These are phyloP conservation scores for Mallotus repandus DNA, from an alignment of 441 rosid genomes.

Conservation along the genomic window DNA sequence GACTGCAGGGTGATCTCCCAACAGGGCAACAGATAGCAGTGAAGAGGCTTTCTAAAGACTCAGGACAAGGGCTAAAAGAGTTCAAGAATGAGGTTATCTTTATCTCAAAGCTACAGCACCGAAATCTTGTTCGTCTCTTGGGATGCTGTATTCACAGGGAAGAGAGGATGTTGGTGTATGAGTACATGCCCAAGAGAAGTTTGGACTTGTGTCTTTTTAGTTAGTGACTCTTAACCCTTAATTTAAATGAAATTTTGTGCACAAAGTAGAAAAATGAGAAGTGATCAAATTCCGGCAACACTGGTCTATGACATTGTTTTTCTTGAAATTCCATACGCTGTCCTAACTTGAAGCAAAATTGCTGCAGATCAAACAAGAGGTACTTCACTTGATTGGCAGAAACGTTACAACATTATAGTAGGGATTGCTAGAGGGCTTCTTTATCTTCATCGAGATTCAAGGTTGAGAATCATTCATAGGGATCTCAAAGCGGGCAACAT, in stretches of 20 bases:
- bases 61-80: conserved; percentile 23
- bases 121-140: conserved; percentile 47
- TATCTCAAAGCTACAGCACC: conserved; percentile 51
- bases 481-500: conserved; percentile 54
- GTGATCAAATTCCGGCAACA: too few relatives aligned
- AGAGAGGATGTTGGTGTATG: conserved; percentile 46
- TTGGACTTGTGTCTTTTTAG: conserved; percentile 45
- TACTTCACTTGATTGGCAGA: conserved; percentile 38
- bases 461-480: conserved; percentile 64
- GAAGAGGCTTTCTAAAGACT: conserved; percentile 23
- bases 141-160: conserved; percentile 45
- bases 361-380: conserved; percentile 28
- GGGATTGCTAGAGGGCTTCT: conserved; percentile 81
- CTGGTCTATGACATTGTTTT: background rate
- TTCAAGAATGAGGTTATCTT: conserved; percentile 42
- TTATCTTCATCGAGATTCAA: conserved; percentile 80
- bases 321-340: background rate
- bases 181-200: conserved; percentile 47
- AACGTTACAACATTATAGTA: conserved; percentile 53
- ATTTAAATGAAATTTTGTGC: background rate
- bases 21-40: conserved; percentile 19
- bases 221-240: conserved; percentile 21
- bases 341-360: conserved; percentile 15
- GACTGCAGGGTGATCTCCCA: conserved; percentile 17
- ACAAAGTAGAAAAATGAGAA: too few relatives aligned